These are phyloP conservation scores for Aspergillus glaucus DNA, from an alignment of 2,329 filamentous ascomycete species.

Conservation along the genomic window DNA sequence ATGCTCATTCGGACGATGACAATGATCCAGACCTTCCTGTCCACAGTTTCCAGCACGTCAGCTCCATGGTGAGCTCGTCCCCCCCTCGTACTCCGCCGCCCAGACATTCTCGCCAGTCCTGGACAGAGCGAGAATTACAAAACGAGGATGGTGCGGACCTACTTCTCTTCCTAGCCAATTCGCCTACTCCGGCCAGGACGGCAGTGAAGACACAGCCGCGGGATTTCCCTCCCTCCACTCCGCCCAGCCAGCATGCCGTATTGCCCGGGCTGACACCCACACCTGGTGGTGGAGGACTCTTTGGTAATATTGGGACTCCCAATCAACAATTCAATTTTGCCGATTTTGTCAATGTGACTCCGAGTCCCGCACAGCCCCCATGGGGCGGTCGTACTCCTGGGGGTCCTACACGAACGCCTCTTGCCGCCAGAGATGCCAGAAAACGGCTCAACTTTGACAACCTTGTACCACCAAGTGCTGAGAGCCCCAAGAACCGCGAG, in stretches of 20 bases:
- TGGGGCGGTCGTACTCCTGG: conserved; percentile 60
- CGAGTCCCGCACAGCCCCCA: conserved; percentile 81
- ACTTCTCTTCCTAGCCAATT: conserved; percentile 79
- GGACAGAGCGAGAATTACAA: conserved; percentile 47
- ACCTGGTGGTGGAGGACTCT: conserved; percentile 63
- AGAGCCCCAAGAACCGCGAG: conserved; percentile 34
- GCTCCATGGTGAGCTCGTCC: conserved; percentile 62
- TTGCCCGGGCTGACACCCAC: conserved; percentile 50
- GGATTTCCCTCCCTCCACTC: conserved; percentile 63
- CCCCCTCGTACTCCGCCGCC: conserved; percentile 77
- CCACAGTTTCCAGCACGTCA: conserved; percentile 30
- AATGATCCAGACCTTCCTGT: conserved; percentile 75
- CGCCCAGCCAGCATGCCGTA: conserved; percentile 57
- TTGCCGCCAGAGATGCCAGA: conserved; percentile 61
- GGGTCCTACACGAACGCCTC: conserved; percentile 59
- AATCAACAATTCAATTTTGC: conserved; percentile 86
- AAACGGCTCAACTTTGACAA: conserved; percentile 78
- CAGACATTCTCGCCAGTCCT: conserved; percentile 46
- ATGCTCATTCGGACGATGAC: conserved; percentile 57
- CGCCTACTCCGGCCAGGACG: conserved; percentile 73
- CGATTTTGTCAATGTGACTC: conserved; percentile 96
- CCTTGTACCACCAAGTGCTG: conserved; percentile 51
- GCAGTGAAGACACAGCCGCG: conserved; percentile 41
- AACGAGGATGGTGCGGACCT: conserved; percentile 78
- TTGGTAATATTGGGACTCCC: conserved; percentile 71